These are phyloP conservation scores for Chlamydomonas sp. DNA, from an alignment of 139 green algal genomes.

Conservation along the genomic window DNA sequence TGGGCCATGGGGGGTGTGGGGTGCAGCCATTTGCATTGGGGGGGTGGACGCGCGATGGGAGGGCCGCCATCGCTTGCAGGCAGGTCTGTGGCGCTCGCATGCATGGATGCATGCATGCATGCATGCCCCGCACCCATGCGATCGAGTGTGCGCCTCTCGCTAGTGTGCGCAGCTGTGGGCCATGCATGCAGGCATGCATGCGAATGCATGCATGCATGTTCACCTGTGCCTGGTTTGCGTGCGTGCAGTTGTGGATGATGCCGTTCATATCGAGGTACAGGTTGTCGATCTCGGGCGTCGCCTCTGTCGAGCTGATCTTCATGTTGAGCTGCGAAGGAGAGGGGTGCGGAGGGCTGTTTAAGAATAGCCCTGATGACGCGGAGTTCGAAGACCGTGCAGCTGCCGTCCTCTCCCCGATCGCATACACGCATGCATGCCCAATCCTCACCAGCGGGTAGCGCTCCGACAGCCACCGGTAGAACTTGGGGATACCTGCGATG, in stretches of 20 bases:
- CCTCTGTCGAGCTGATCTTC: conserved; percentile 53
- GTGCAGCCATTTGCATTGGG: too few species aligned
- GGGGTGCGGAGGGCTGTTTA: not conserved
- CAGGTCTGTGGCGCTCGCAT: too few species aligned
- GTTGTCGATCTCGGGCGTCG: conserved; percentile 73
- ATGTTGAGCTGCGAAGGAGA: conserved; percentile 58
- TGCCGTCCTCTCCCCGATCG: not conserved
- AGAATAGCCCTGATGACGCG: not conserved
- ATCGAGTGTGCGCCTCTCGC: too few species aligned
- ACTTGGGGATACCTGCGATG: conserved; percentile 87
- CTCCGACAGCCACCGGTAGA: conserved; percentile 91
- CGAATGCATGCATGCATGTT: too few species aligned
- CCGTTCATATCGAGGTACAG: conserved; percentile 95
- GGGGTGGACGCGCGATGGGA: too few species aligned
- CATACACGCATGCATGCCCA: not conserved
- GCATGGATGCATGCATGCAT: too few species aligned
- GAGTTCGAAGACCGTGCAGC: not conserved
- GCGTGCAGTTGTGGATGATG: conserved; percentile 94
- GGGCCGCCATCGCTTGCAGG: too few species aligned
- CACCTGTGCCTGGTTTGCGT: conserved; percentile 68
- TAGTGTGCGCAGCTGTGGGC: too few species aligned
- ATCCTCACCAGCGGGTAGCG: conserved; percentile 73
- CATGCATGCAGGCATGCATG: too few species aligned
- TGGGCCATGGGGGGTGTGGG: too few species aligned
- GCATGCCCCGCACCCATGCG: too few species aligned